Evolutionary conservation across 768 basidiomycete species (phyloP).

Genomic region (Podaxis pistillaris): DNA sequence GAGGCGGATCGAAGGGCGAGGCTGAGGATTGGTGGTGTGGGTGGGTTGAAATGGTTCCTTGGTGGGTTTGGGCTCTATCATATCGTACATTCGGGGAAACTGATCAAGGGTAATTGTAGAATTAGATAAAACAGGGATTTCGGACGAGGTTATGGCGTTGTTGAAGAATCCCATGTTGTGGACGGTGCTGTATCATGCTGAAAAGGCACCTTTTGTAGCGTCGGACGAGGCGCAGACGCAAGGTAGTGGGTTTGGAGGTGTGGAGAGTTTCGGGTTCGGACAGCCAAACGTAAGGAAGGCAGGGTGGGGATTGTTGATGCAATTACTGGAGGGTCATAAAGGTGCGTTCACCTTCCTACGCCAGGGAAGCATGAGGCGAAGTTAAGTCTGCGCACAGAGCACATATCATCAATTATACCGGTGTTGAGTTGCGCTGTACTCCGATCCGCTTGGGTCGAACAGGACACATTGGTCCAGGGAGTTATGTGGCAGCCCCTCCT

Average conservation of each 20-base stretch:
- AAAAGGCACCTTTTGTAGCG: conserved; percentile 37
- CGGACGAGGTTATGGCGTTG: conserved; percentile 35
- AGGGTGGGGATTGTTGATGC: conserved; percentile 59
- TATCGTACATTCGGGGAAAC: background rate
- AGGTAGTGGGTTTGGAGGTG: background rate
- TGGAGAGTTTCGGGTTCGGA: conserved; percentile 52
- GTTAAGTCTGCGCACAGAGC: conserved; percentile 12
- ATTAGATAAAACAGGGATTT: background rate
- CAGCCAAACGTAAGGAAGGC: conserved; percentile 76
- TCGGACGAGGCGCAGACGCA: conserved; percentile 12
- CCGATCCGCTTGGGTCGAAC: conserved; percentile 68
- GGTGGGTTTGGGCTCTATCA: conserved; percentile 37
- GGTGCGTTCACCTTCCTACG: conserved; percentile 28
- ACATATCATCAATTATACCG: conserved; percentile 32
- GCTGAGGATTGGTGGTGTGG: conserved; percentile 66
- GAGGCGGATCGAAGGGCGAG: conserved; percentile 70
- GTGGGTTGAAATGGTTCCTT: conserved; percentile 60
- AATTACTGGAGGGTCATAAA: conserved; percentile 42
- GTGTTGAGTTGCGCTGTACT: conserved; percentile 57
- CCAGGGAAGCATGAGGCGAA: background rate
- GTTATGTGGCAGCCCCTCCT: conserved; percentile 72
- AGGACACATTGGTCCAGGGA: conserved; percentile 64
- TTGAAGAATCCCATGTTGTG: conserved; percentile 55
- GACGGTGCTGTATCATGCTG: conserved; percentile 51
- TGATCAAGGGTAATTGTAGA: background rate